A percentile compares a stretch with the other conserved stretches of the same genome.
Conservation (phyloP, 2,329 filamentous ascomycete species). For the Paradendryphiella salina region DNA sequence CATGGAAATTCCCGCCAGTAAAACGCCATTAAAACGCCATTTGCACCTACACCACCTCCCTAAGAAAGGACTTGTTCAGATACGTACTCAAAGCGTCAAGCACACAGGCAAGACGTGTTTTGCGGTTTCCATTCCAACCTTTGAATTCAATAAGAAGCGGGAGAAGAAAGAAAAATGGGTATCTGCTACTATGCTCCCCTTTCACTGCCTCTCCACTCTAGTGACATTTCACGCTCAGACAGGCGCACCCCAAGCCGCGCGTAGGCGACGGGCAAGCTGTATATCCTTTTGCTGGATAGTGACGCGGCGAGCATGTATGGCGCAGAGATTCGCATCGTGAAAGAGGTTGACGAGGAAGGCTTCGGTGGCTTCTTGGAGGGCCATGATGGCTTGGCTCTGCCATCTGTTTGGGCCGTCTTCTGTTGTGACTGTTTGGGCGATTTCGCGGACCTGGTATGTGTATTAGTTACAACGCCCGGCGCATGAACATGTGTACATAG, state of each 20-base stretch:
- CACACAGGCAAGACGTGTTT: background rate
- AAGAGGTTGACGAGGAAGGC: constrained; percentile 98
- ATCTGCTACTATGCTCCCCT: constrained; percentile 7
- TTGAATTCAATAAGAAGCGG: background rate
- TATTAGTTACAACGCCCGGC: constrained; percentile 55
- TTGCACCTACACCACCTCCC: background rate
- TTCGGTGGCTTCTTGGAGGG: constrained; percentile 97
- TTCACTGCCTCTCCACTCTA: no score
- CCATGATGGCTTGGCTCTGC: constrained; percentile 97
- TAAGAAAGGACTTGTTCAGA: background rate
- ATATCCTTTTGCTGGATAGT: constrained; percentile 98
- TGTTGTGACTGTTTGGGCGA: constrained; percentile 70
- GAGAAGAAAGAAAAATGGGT: constrained; percentile 11
- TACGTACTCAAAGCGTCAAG: background rate
- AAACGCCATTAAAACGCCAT: background rate
- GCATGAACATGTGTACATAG: no score
- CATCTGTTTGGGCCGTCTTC: constrained; percentile 67
- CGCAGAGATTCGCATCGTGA: constrained; percentile 97
- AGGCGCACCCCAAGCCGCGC: constrained; percentile 65
- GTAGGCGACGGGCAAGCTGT: constrained; percentile 91
- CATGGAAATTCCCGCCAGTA: background rate
- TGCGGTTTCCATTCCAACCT: background rate
- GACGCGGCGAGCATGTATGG: constrained; percentile 99
- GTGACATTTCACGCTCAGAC: constrained; percentile 19
- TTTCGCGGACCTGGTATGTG: constrained; percentile 65